Evolutionary conservation across 208 protist genomes (phyloP), one percentile per base, ranked within the genome.

Genomic region (Tetramitus jugosus): DNA sequence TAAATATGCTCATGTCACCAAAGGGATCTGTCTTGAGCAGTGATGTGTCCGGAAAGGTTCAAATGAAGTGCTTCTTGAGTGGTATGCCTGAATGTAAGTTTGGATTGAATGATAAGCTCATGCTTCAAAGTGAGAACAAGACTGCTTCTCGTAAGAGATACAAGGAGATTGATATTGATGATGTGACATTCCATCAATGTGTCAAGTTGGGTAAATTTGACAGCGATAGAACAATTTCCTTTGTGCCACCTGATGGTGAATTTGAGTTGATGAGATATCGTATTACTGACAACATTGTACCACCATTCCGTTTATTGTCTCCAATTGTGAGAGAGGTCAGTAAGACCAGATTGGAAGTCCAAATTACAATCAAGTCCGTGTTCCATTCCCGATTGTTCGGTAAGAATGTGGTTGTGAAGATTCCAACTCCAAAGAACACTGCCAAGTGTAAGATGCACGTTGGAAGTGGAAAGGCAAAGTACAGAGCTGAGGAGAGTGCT

Each of bases 31-130:
- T 96, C 33, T 83, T 99, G 68, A 88, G 94, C 78, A 89, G 89
- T 42, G 93, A 96, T 76, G 95, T 98, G 0, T 74, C 82, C 6
- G 96, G 97, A 1, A 81, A 87, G 0, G 88, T 98, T 3, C 80
- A 96, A 53, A 94, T 99, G 85, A 98, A 96, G 81, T 93, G 86
- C 83, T 96, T 95, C 77, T 89, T 99, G 7, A 95, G 93, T 31
- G 97, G 97, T 43, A 98, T 98, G 93, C 97, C 97, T 37, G 94
- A 98, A 83, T 99, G 96, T 84, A 94, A 95, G 78, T 92, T 99
- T 78, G 91, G 92, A 39, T 84, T 98, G 74, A 97, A 97, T 71
- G 92, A 99, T 84, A 98, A 98, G 79, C 79, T 96, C 1, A 77
- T 96, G 65, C 80, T 92, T 71, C 76, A 81, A 81, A 83, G 39